phyloP scores from a whole-genome alignment of 495 filamentous ascomycete genomes.

The Penicillium desertorum region DNA sequence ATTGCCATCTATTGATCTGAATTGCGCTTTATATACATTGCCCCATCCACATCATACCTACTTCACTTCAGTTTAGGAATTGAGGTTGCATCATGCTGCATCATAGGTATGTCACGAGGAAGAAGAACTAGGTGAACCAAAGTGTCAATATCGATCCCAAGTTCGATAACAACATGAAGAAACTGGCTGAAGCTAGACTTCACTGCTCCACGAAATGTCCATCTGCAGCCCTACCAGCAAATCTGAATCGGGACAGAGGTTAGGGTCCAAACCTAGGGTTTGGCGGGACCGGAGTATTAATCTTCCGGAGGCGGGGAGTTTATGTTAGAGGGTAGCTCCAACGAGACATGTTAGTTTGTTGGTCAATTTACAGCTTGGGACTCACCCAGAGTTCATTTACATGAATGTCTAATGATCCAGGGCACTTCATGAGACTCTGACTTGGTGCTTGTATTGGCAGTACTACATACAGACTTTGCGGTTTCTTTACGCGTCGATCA shows the following conservation, averaged over 20 bases:
- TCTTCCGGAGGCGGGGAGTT: conserved; percentile 35
- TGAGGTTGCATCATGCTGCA: conserved; percentile 39
- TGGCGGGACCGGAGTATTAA: conserved; percentile 24
- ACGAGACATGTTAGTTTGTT: neutral
- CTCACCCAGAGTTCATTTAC: neutral
- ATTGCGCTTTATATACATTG: conserved; percentile 6
- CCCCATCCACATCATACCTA: conserved; percentile 1
- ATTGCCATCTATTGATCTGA: neutral
- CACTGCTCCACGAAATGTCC: conserved; percentile 19
- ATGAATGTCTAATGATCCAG: neutral
- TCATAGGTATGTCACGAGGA: conserved; percentile 43
- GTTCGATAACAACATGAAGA: neutral
- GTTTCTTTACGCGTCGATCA: conserved; percentile 8
- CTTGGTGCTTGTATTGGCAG: neutral
- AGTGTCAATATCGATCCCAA: neutral
- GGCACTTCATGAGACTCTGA: neutral
- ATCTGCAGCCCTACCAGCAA: conserved; percentile 25
- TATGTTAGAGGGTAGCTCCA: conserved; percentile 5
- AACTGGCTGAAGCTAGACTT: conserved; percentile 19
- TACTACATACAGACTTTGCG: neutral
- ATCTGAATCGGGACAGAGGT: conserved; percentile 14
- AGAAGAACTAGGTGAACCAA: neutral
- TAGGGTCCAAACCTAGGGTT: conserved; percentile 41
- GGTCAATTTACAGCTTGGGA: neutral
- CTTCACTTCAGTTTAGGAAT: neutral